Percentiles rank a stretch among this genome's conserved stretches.
phyloP scores from a whole-genome alignment of 805 yeast species.

The Wickerhamiella musiphila region DNA sequence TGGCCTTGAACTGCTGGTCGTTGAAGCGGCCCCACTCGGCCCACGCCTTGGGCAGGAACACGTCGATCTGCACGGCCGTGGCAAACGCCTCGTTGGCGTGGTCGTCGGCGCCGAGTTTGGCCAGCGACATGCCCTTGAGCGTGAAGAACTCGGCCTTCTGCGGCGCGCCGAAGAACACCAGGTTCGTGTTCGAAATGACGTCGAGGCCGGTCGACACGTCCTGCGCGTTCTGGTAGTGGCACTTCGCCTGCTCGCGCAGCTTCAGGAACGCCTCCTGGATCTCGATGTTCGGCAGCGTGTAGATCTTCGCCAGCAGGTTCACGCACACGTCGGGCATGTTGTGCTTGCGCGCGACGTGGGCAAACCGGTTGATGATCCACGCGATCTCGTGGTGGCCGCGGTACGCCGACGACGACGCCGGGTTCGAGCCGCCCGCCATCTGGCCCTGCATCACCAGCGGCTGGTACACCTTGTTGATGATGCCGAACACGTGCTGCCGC shows the following conservation, averaged over 20 bases:
- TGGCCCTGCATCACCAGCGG: slow-evolving; percentile 80
- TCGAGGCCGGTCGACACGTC: slow-evolving; percentile 91
- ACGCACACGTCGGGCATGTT: slow-evolving; percentile 94
- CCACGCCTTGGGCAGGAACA: slow-evolving; percentile 95
- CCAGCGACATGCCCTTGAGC: slow-evolving; percentile 92
- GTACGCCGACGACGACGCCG: slow-evolving; percentile 73
- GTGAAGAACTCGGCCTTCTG: slow-evolving; percentile 98
- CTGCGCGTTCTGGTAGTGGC: slow-evolving; percentile 82
- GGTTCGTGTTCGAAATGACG: slow-evolving; percentile 87
- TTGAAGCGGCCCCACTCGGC: slow-evolving; percentile 98
- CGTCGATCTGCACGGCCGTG: slow-evolving; percentile 89
- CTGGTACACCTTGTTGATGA: slow-evolving; percentile 82
- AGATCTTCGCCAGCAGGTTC: slow-evolving; percentile 78
- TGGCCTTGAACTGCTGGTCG: slow-evolving; percentile 72
- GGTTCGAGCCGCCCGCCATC: slow-evolving; percentile 44
- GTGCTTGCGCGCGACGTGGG: slow-evolving; percentile 95
- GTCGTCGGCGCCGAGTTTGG: slow-evolving; percentile 74
- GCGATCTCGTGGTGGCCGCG: slow-evolving; percentile 98
- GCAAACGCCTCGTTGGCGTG: slow-evolving; percentile 98
- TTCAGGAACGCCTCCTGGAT: slow-evolving; percentile 95
- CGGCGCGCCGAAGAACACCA: slow-evolving; percentile 90
- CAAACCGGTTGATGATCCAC: slow-evolving; percentile 95
- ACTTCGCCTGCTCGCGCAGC: slow-evolving; percentile 90
- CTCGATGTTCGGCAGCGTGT: slow-evolving; percentile 91
- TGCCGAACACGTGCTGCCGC: slow-evolving; percentile 97